A percentile compares a stretch with the other conserved stretches of the same genome.
Conservation (phyloP, 768 basidiomycete species). For the Russula sp. region DNA sequence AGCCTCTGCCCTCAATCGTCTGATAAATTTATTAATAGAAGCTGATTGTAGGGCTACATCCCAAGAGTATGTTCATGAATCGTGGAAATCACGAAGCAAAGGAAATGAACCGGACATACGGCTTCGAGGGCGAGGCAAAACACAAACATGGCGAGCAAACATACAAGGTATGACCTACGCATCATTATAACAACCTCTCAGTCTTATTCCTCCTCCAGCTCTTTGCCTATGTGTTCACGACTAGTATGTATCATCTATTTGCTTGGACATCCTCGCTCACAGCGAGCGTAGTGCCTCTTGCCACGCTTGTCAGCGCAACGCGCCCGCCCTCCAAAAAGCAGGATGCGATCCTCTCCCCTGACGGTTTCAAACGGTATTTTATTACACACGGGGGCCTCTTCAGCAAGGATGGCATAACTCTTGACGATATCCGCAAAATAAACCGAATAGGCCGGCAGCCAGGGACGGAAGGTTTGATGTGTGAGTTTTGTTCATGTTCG, state of each 20-base stretch:
- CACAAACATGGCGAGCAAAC: slow-evolving; percentile 95
- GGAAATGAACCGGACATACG: slow-evolving; percentile 94
- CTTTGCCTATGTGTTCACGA: slow-evolving; percentile 90
- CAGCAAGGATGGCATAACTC: slow-evolving; percentile 89
- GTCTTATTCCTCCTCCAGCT: slow-evolving; percentile 40
- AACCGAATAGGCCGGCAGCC: slow-evolving; percentile 85
- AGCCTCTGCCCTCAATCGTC: not conserved
- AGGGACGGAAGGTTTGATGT: slow-evolving; percentile 93
- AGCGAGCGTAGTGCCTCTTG: slow-evolving; percentile 63
- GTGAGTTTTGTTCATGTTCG: slow-evolving; percentile 41
- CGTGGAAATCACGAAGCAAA: slow-evolving; percentile 95
- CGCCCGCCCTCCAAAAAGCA: slow-evolving; percentile 38
- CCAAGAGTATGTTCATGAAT: slow-evolving; percentile 85
- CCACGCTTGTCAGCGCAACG: slow-evolving; percentile 76
- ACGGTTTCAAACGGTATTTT: slow-evolving; percentile 84
- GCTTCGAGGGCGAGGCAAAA: slow-evolving; percentile 93
- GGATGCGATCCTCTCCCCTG: slow-evolving; percentile 67
- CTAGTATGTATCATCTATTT: slow-evolving; percentile 37
- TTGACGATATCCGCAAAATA: slow-evolving; percentile 88
- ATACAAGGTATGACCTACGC: slow-evolving; percentile 56
- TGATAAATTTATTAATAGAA: slow-evolving; percentile 10
- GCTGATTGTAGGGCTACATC: slow-evolving; percentile 71
- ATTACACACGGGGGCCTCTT: slow-evolving; percentile 96
- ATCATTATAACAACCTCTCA: not conserved
- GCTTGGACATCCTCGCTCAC: not conserved